Base-by-base conservation (phyloP, 805 yeast genomes). In the Wickerhamiella shivajii region DNA sequence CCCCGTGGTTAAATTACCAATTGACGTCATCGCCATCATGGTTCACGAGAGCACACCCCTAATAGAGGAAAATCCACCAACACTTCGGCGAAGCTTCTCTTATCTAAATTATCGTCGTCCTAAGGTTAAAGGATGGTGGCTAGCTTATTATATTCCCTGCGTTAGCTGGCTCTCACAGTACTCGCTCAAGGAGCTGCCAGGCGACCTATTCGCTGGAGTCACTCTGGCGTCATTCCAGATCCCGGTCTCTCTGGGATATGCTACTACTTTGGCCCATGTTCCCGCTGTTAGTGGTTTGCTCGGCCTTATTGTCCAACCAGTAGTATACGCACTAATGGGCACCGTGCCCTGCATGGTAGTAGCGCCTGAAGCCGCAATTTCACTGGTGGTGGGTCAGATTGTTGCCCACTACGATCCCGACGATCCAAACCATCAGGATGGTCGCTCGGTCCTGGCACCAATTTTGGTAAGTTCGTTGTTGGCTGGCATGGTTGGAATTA, bases 311-410 rank as follows among this genome's bases (percentile, higher is more conserved):
- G 61, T 78, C 3, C 81, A 90, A 0, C 92, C 94, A 0, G 56
- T 77, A n/a, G 57, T 79, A 6, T 84, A 84, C 50, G 65, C 81
- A 5, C 39, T 83, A 3, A 62, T 83, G 39, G 95, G 95, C 0
- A 69, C 90, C 0, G 92, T 83, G 1, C 94, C 94, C 0, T 76
- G 75, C 39, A 71, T 84, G 77, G 73, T 83, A 24, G 92, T 84
- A 13, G 94, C 94, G 0, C 94, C 95, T 1, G 92, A 84, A 52
- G 85, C 87, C 13, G 85, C 93, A 1, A 72, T 81, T 6, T 79
- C 92, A 0, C 60, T 85, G 45, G 72, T 84, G 10, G 73, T 78
- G 17, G 94, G 94, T 2, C 87, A 77, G 45, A 71, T 77, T 0
- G 69, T 80, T 7, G 77, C 75, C 39, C 69, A 64, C n/a, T 51